Conservation (phyloP, 148 eudicot species). For the Diospyros lotus region DNA sequence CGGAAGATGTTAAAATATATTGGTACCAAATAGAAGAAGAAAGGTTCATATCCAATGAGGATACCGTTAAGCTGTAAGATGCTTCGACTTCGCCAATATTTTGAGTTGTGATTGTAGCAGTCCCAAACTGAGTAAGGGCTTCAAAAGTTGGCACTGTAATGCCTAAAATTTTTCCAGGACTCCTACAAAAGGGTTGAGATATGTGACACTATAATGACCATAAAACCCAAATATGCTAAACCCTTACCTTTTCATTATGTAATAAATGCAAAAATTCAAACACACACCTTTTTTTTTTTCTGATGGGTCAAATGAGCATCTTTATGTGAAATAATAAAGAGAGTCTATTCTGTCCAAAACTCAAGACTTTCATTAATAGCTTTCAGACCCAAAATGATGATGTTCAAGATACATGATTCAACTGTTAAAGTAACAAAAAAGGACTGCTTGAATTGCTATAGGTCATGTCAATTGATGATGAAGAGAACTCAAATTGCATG, state of each 20-base stretch:
- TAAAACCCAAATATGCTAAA: neutral
- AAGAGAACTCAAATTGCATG: neutral
- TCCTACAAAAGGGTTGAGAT: constrained; percentile 43
- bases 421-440: neutral
- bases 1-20: constrained; percentile 2
- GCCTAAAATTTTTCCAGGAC: constrained; percentile 80
- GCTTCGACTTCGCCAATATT: constrained; percentile 90
- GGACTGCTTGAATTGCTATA: neutral
- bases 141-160: constrained; percentile 82
- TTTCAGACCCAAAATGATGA: neutral
- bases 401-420: neutral
- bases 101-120: constrained; percentile 65
- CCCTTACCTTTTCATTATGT: neutral
- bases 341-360: neutral
- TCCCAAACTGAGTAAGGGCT: constrained; percentile 86
- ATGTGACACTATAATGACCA: neutral
- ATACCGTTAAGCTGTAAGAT: constrained; percentile 91
- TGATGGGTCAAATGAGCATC: too few species aligned
- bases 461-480: neutral
- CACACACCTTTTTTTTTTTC: too few species aligned
- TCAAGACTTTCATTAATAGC: neutral
- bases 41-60: constrained; percentile 1
- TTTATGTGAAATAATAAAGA: neutral
- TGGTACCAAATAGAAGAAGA: neutral
- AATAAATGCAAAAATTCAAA: too few species aligned